These are phyloP conservation scores for Candida albicans DNA, from an alignment of 1,139 yeast species.

Conservation along the genomic window DNA sequence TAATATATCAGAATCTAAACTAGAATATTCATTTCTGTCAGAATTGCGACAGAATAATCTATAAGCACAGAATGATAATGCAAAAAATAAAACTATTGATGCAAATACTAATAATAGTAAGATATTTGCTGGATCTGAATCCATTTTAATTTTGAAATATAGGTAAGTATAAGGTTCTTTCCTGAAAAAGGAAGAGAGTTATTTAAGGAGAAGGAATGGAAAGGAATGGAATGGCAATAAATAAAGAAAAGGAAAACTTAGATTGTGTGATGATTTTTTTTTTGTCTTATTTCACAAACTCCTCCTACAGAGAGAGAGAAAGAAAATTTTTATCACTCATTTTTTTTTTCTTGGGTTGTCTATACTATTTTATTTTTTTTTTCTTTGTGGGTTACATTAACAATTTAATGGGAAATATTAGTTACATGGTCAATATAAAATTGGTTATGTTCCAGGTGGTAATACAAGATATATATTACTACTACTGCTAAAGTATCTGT, in stretches of 20 bases:
- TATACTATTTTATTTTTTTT: no score
- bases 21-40: conserved; percentile 18
- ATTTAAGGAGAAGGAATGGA: background rate
- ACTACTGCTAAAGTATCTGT: no score
- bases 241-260: background rate
- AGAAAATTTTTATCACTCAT: no score
- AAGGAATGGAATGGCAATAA: background rate
- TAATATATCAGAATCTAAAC: conserved; percentile 15
- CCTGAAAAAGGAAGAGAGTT: background rate
- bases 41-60: conserved; percentile 14
- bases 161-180: background rate
- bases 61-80: conserved; percentile 18
- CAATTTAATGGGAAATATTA: no score
- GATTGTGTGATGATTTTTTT: background rate
- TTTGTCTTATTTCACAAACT: no score
- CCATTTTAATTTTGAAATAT: background rate
- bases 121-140: conserved; percentile 16
- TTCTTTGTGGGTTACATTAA: no score
- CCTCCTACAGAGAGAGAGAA: no score
- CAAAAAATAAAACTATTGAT: conserved; percentile 16
- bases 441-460: no score
- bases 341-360: no score
- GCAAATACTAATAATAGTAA: conserved; percentile 17
- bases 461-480: no score
- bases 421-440: no score